Conservation (phyloP, 345 rosid species). For the Aurinia saxatilis region DNA sequence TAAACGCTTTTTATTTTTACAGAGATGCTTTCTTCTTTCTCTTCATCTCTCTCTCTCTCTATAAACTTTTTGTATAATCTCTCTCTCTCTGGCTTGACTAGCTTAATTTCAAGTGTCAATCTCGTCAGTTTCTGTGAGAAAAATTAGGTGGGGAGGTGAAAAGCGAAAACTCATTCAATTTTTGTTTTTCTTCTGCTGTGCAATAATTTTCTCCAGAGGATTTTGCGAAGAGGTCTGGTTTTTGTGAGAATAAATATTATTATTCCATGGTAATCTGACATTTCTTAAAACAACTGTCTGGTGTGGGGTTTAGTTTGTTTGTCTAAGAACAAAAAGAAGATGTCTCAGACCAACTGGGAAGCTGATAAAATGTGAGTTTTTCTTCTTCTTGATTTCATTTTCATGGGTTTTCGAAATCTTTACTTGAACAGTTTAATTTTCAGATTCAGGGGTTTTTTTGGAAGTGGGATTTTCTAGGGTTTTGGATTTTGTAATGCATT, state of each 20-base stretch:
- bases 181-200: constrained; percentile 18
- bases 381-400: constrained; percentile 1
- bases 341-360: constrained; percentile 99
- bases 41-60: constrained; percentile 26
- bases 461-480: constrained; percentile 21
- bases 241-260: constrained; percentile 6
- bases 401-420: neutral
- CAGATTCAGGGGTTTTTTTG: constrained; percentile 15
- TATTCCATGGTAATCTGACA: constrained; percentile 36
- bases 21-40: constrained; percentile 29
- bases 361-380: constrained; percentile 95
- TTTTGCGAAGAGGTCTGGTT: constrained; percentile 9
- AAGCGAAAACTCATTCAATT: constrained; percentile 5
- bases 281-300: constrained; percentile 28
- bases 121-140: constrained; percentile 6
- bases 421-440: constrained; percentile 17
- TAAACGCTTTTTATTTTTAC: constrained; percentile 12
- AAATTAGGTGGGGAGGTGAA: constrained; percentile 23
- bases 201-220: constrained; percentile 24
- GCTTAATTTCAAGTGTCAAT: constrained; percentile 17
- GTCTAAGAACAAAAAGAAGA: constrained; percentile 26
- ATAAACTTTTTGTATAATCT: neutral
- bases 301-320: constrained; percentile 22
- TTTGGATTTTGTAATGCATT: constrained; percentile 22
- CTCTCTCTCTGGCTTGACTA: neutral